Percentiles rank a stretch among this genome's conserved stretches.
Conservation (phyloP, 2,329 filamentous ascomycete genomes). For the Ophiocordyceps sinensis region DNA sequence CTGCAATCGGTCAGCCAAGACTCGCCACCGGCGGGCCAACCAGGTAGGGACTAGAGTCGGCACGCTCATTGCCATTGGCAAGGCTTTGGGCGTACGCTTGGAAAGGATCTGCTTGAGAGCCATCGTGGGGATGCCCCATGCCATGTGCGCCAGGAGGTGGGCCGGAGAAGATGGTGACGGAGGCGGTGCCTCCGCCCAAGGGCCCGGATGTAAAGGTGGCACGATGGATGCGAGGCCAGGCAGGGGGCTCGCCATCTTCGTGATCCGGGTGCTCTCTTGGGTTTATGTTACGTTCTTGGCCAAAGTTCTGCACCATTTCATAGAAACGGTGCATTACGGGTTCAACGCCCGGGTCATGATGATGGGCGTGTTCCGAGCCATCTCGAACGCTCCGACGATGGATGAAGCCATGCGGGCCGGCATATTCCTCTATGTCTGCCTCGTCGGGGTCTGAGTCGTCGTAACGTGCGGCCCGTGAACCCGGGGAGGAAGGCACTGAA, state of each 20-base stretch:
- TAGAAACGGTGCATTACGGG: conserved; percentile 27
- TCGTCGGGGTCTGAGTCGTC: conserved; percentile 43
- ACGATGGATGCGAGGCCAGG: conserved; percentile 16
- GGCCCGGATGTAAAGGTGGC: conserved; percentile 23
- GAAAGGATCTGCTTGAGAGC: conserved; percentile 24
- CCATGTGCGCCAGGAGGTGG: conserved; percentile 11
- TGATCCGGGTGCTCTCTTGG: neutral
- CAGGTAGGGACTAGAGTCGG: neutral
- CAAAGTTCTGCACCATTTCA: conserved; percentile 27
- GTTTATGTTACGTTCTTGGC: conserved; percentile 4
- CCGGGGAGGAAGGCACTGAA: conserved; percentile 15
- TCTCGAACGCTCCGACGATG: conserved; percentile 21
- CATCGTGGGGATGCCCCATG: conserved; percentile 3
- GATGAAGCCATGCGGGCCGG: conserved; percentile 27
- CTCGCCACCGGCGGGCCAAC: too few species aligned
- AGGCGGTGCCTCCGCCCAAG: conserved; percentile 26
- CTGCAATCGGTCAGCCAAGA: conserved; percentile 15
- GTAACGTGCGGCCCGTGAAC: conserved; percentile 10
- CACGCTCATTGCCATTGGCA: neutral
- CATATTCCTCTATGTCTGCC: conserved; percentile 40
- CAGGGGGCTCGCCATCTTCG: neutral
- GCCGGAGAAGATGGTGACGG: conserved; percentile 32
- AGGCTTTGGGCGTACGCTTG: conserved; percentile 26
- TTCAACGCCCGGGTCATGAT: conserved; percentile 18
- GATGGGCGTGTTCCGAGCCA: conserved; percentile 9